Evolutionary conservation across 2,329 filamentous ascomycete species (phyloP).

Genomic region (Tolypocladium capitatum): DNA sequence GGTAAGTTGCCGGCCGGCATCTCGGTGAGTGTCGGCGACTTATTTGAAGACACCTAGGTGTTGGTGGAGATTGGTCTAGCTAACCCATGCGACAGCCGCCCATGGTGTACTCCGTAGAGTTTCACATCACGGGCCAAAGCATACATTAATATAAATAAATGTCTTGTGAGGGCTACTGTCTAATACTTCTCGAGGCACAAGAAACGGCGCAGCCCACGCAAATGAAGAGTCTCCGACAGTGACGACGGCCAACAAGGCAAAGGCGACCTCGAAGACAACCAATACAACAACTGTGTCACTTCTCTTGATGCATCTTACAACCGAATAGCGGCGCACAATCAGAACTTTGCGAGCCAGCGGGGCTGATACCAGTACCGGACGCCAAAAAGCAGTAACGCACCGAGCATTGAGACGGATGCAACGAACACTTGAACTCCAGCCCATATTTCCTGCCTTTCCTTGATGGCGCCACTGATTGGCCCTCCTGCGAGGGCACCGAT

Average conservation of each 20-base stretch:
- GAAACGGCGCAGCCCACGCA: neutral
- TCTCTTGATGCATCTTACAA: neutral
- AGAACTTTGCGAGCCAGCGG: slow-evolving; percentile 3
- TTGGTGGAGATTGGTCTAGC: too few species aligned
- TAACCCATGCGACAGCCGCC: too few species aligned
- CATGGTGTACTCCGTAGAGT: too few species aligned
- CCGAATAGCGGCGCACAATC: neutral
- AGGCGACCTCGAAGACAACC: neutral
- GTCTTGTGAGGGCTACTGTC: neutral
- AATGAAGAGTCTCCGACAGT: neutral
- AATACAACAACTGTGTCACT: neutral
- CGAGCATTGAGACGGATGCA: slow-evolving; percentile 5
- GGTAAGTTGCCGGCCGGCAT: too few species aligned
- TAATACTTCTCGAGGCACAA: neutral
- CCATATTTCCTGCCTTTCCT: slow-evolving; percentile 5
- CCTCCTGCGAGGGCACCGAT: slow-evolving; percentile 12
- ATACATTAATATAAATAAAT: neutral
- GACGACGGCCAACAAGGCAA: neutral
- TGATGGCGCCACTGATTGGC: slow-evolving; percentile 10
- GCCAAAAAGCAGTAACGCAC: slow-evolving; percentile 5
- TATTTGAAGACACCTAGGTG: too few species aligned
- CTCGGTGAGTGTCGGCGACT: too few species aligned
- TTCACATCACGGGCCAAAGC: too few species aligned
- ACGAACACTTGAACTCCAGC: slow-evolving; percentile 6
- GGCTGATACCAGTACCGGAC: slow-evolving; percentile 6